These are phyloP conservation scores for Colletotrichum paranaense DNA, from an alignment of 2,329 filamentous ascomycete genomes.

Conservation along the genomic window DNA sequence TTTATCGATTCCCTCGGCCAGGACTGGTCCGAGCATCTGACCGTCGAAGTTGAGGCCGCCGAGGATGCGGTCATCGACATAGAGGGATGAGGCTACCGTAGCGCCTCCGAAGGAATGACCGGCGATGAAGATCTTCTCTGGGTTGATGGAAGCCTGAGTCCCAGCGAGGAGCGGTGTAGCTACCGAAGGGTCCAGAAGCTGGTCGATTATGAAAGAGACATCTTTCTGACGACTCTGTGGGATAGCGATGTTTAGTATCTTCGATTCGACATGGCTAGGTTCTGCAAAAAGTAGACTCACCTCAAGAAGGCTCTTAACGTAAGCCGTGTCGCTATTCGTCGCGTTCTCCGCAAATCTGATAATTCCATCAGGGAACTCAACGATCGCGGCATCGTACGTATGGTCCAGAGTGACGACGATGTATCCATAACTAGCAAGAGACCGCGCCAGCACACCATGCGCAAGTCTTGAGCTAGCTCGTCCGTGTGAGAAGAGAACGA, in stretches of 20 bases:
- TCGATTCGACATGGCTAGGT: neutral
- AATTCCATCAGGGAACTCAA: constrained; percentile 58
- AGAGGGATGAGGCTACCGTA: constrained; percentile 45
- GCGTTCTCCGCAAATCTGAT: constrained; percentile 40
- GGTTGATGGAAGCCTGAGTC: neutral
- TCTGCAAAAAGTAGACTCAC: neutral
- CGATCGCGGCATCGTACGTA: constrained; percentile 54
- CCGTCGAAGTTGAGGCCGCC: constrained; percentile 56
- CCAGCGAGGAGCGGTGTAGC: neutral
- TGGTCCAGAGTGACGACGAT: constrained; percentile 61
- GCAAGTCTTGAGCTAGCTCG: constrained; percentile 53
- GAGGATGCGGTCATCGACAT: constrained; percentile 44
- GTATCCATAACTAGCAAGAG: constrained; percentile 58
- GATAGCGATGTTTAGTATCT: neutral
- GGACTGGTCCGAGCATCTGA: constrained; percentile 42
- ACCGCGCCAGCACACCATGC: constrained; percentile 54
- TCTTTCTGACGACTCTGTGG: constrained; percentile 49
- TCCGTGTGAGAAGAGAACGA: constrained; percentile 57
- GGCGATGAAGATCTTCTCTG: constrained; percentile 44
- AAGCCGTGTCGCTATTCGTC: neutral
- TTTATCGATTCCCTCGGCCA: constrained; percentile 40
- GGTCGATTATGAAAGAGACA: constrained; percentile 49
- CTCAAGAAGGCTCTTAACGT: constrained; percentile 4
- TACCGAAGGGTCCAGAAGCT: constrained; percentile 36
- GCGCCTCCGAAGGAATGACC: constrained; percentile 54